A percentile compares a stretch with the other conserved stretches of the same genome.
phyloP scores from a whole-genome alignment of 2,329 filamentous ascomycete genomes.

The Epichloe hybrida region DNA sequence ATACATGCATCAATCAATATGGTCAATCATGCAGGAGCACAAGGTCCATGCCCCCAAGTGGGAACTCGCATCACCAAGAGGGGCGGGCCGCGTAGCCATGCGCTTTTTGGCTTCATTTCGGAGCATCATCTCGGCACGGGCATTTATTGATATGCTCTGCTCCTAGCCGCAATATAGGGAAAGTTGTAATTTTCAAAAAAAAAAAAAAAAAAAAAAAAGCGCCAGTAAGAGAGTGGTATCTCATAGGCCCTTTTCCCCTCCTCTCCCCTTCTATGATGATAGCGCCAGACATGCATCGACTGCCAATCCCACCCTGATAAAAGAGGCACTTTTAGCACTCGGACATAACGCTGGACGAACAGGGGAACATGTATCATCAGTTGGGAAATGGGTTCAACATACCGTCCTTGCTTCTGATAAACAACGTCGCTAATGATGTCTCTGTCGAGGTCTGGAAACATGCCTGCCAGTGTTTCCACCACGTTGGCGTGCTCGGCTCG shows the following conservation, averaged over 20 bases:
- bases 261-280: slow-evolving; percentile 23
- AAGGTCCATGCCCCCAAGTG: no score
- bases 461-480: slow-evolving; percentile 84
- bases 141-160: no score
- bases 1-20: no score
- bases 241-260: background rate
- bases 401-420: slow-evolving; percentile 87
- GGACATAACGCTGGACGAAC: no score
- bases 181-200: background rate
- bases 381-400: slow-evolving; percentile 24
- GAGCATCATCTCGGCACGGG: no score
- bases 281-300: slow-evolving; percentile 75
- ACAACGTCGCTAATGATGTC: slow-evolving; percentile 97
- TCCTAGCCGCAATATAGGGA: background rate
- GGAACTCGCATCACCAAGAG: no score
- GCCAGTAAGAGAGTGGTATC: background rate
- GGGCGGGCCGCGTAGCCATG: no score
- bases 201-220: background rate
- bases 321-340: background rate
- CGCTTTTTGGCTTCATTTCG: no score
- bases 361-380: no score
- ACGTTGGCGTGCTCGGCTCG: slow-evolving; percentile 77
- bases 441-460: slow-evolving; percentile 91
- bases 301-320: slow-evolving; percentile 59
- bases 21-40: no score